phyloP scores from a whole-genome alignment of 2,329 filamentous ascomycete genomes.

The Aspergillus aculeatus region DNA sequence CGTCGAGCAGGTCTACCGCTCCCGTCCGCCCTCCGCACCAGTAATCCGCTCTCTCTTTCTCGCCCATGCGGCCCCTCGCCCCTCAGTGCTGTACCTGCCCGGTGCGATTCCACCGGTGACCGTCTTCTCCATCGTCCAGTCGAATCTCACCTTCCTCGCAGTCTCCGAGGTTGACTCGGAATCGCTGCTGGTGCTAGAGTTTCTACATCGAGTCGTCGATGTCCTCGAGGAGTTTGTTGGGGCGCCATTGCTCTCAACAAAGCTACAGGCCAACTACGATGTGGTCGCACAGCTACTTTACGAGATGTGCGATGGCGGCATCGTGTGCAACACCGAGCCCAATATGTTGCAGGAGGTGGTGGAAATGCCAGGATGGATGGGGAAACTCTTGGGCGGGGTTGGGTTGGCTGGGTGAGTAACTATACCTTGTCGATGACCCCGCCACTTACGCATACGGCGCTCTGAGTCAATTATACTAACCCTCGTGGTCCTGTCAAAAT shows the following conservation, averaged over 20 bases:
- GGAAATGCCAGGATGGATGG: slow-evolving; percentile 86
- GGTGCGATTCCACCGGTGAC: slow-evolving; percentile 81
- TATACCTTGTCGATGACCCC: not conserved
- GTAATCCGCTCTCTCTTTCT: slow-evolving; percentile 84
- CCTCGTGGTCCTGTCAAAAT: not conserved
- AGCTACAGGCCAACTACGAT: slow-evolving; percentile 89
- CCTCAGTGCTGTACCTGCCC: slow-evolving; percentile 81
- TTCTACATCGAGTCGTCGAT: slow-evolving; percentile 89
- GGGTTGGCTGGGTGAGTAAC: slow-evolving; percentile 68
- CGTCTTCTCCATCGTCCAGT: slow-evolving; percentile 83
- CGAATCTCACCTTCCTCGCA: slow-evolving; percentile 80
- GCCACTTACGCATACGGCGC: not conserved
- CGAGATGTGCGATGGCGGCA: slow-evolving; percentile 94
- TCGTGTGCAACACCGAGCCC: slow-evolving; percentile 85
- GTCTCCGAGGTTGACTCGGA: slow-evolving; percentile 85
- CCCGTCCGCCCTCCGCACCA: slow-evolving; percentile 72
- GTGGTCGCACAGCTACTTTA: slow-evolving; percentile 87
- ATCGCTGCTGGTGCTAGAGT: slow-evolving; percentile 86
- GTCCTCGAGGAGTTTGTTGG: slow-evolving; percentile 92
- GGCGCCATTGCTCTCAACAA: slow-evolving; percentile 77
- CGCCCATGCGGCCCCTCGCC: slow-evolving; percentile 74
- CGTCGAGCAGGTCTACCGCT: slow-evolving; percentile 84
- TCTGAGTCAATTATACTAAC: not conserved
- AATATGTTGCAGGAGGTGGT: slow-evolving; percentile 90
- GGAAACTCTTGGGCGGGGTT: slow-evolving; percentile 83